These are phyloP conservation scores for Malassezia sp. DNA, from an alignment of 1,284 basidiomycete genomes.

Conservation along the genomic window DNA sequence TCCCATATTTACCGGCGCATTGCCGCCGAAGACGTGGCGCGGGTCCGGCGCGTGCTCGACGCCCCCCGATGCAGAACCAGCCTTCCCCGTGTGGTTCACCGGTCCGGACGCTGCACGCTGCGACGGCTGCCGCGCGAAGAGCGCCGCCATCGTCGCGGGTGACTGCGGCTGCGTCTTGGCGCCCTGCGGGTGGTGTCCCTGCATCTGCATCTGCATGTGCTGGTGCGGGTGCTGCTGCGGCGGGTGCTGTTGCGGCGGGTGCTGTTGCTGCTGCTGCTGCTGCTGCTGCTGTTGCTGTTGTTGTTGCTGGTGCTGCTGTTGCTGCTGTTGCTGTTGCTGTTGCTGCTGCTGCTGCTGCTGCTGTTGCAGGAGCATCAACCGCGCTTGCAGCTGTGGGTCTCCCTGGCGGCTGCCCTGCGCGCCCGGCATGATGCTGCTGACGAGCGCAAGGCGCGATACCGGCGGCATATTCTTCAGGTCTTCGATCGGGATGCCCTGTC, in stretches of 20 bases:
- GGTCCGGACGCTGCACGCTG: neutral
- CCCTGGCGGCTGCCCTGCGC: conserved; percentile 8
- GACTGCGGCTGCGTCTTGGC: neutral
- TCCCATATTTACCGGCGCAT: no score
- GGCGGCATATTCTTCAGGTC: conserved; percentile 40
- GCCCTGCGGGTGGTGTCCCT: neutral
- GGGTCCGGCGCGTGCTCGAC: neutral
- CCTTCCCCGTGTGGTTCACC: no score
- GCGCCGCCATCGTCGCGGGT: neutral
- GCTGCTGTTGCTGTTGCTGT: conserved; percentile 30
- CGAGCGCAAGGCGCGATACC: conserved; percentile 26
- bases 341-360: conserved; percentile 27
- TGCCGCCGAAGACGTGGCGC: no score
- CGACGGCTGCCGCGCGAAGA: neutral
- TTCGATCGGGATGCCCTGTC: conserved; percentile 36
- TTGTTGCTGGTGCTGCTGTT: conserved; percentile 32
- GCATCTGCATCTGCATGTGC: neutral
- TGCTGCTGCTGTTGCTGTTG: conserved; percentile 25
- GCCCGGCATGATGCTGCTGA: conserved; percentile 31
- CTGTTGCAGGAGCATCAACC: conserved; percentile 32
- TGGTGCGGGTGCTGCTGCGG: neutral
- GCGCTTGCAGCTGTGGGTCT: conserved; percentile 33
- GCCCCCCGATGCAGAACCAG: no score
- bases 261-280: conserved; percentile 19
- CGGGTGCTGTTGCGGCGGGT: conserved; percentile 9